Conservation (phyloP, 164 flowering plant genomes). For the Taxillus chinensis region DNA sequence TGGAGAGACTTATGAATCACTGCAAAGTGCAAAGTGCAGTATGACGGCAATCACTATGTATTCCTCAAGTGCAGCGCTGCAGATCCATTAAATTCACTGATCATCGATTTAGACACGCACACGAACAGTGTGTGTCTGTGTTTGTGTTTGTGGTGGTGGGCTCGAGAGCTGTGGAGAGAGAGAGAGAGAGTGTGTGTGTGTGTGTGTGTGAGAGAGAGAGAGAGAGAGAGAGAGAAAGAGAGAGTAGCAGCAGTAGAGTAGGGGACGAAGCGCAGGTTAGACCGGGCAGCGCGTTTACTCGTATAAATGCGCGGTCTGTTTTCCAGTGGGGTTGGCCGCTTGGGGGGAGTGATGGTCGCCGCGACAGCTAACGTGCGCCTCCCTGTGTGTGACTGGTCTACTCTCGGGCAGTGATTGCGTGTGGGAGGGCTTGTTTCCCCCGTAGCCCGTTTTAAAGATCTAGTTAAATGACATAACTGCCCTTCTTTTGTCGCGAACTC, state of each 20-base stretch:
- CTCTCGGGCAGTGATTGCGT: conserved; percentile 9
- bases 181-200: neutral
- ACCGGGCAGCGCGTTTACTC: neutral
- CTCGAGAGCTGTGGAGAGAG: too few relatives aligned
- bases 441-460: neutral
- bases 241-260: neutral
- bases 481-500: neutral
- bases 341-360: neutral
- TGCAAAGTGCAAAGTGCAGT: conserved; percentile 7
- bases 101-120: conserved; percentile 7
- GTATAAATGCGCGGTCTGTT: conserved; percentile 6
- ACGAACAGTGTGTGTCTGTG: too few relatives aligned
- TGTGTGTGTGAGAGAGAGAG: neutral
- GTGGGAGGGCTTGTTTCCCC: conserved; percentile 9
- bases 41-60: too few relatives aligned
- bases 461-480: neutral
- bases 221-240: neutral
- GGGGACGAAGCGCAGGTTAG: conserved; percentile 10
- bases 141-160: too few relatives aligned
- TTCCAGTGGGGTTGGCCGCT: neutral
- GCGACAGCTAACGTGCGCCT: conserved; percentile 20
- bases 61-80: conserved; percentile 4
- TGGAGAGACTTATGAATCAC: conserved; percentile 13
- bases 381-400: neutral
- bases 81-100: conserved; percentile 34